These are phyloP conservation scores for Aulographum hederae DNA, from an alignment of 2,329 filamentous ascomycete species.

Conservation along the genomic window DNA sequence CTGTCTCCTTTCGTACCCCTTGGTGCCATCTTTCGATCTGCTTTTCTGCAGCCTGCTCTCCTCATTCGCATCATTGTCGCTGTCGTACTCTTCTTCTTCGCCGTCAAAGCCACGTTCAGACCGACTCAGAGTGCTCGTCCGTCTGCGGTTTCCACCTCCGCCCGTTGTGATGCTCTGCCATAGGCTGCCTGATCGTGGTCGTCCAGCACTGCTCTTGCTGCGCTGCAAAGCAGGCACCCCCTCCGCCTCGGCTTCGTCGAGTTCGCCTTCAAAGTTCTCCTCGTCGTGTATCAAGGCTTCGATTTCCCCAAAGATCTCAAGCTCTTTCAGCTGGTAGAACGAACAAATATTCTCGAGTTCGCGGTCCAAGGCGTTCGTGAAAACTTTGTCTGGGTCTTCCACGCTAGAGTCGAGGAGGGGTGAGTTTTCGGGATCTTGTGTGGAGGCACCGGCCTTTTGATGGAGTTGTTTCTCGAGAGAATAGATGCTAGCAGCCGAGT, in stretches of 20 bases:
- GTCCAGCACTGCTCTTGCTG: conserved; percentile 11
- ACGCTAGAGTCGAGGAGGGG: conserved; percentile 50
- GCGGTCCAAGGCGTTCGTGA: conserved; percentile 62
- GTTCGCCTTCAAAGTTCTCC: conserved; percentile 44
- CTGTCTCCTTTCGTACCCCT: conserved; percentile 11
- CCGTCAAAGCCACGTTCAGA: conserved; percentile 15
- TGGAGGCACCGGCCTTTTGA: conserved; percentile 29
- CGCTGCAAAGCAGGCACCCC: conserved; percentile 19
- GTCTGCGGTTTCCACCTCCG: conserved; percentile 21
- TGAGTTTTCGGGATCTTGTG: conserved; percentile 61
- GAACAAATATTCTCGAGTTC: conserved; percentile 88
- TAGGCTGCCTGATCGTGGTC: conserved; percentile 28
- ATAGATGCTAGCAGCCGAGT: conserved; percentile 85
- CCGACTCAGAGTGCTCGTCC: conserved; percentile 22
- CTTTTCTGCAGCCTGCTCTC: conserved; percentile 19
- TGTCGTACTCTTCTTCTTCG: conserved; percentile 40
- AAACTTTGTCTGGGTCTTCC: conserved; percentile 61
- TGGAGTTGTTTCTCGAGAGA: conserved; percentile 74
- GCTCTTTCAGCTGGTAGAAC: conserved; percentile 81
- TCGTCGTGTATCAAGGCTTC: conserved; percentile 61
- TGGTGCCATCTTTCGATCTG: conserved; percentile 16
- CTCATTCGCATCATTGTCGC: conserved; percentile 43
- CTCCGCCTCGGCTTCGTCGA: conserved; percentile 16
- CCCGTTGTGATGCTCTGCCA: conserved; percentile 31
- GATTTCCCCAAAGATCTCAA: conserved; percentile 69